Conservation (phyloP, 176 grass and related monocot genomes). For the Juncus effusus region DNA sequence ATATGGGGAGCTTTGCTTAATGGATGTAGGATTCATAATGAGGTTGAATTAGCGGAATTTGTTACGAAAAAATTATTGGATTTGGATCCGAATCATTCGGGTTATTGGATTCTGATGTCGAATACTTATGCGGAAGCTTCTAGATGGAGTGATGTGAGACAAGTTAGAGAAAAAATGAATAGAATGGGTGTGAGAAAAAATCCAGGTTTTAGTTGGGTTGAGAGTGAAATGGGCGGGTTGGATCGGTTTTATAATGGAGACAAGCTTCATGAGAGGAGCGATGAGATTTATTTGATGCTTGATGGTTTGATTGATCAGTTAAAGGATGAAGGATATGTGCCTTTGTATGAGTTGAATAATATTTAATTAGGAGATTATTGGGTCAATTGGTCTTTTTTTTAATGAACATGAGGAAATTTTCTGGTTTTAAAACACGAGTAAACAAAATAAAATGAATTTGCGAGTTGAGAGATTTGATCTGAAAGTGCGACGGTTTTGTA, state of each 20-base stretch:
- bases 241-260: constrained; percentile 17
- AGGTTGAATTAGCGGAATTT: constrained; percentile 78
- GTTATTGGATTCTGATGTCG: constrained; percentile 64
- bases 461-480: too few relatives aligned
- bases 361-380: not conserved
- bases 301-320: constrained; percentile 14
- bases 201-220: constrained; percentile 13
- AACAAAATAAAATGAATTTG: too few relatives aligned
- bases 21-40: constrained; percentile 69
- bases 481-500: too few relatives aligned
- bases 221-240: constrained; percentile 5
- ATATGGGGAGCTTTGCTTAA: constrained; percentile 88
- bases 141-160: not conserved
- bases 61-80: constrained; percentile 67
- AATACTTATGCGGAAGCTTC: constrained; percentile 16
- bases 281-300: constrained; percentile 11
- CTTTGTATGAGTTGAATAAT: not conserved
- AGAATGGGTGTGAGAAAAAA: constrained; percentile 9
- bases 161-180: constrained; percentile 14
- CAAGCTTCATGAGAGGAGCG: constrained; percentile 1
- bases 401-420: too few relatives aligned
- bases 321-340: constrained; percentile 8
- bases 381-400: not conserved
- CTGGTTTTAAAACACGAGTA: too few relatives aligned
- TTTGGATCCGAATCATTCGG: constrained; percentile 61